Base-by-base conservation (phyloP, 257 asterid species). In the Anisodus acutangulus region DNA sequence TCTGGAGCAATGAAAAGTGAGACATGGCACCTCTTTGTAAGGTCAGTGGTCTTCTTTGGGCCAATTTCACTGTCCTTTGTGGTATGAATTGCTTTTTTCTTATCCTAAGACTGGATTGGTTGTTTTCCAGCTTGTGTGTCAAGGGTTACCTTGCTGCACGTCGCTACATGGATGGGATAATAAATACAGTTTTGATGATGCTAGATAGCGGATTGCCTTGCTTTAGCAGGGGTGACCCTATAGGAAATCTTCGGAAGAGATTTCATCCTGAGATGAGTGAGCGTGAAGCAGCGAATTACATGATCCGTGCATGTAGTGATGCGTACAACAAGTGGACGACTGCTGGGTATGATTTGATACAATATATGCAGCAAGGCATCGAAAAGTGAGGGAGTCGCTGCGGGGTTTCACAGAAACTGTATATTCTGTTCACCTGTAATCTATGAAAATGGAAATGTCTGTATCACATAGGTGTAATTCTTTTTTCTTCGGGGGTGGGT, bases 311-410 rank as follows among this genome's bases (percentile, higher is more conserved):
- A 41, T 97, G 99, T 91, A 92, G 94, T 0, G 99, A 97, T 82
- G 98, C 99, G n/a, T 97, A 95, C 87, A 93, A 97, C 69, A 97
- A 97, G 81, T 97, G 99, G 99, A 93, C 97, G 1, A 97, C 99
- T 39, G 97, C 98, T 4, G 98, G 98, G 9, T 97, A 95, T 76
- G 99, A 97, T 92, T 76, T 95, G 93, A 97, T 97, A 85, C 99
- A 97, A 87, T 97, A 95, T 88, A 84, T 97, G 88, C 99, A 97
- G 83, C 99, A 97, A 88, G 99, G 99, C 83, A 95, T 97, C 37
- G 99, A 97, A 84, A 97, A 93, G 87, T 97, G 91, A 97, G 92
- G 22, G 17, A 47, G 64, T 58, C 8, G 49, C 35, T 15, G 64
- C 26, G 26, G 81, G 12, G 47, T 76, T 76, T 53, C 22, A 12